Base-by-base conservation (phyloP, 129 eudicot genomes). In the Oenanthe sinensis region DNA sequence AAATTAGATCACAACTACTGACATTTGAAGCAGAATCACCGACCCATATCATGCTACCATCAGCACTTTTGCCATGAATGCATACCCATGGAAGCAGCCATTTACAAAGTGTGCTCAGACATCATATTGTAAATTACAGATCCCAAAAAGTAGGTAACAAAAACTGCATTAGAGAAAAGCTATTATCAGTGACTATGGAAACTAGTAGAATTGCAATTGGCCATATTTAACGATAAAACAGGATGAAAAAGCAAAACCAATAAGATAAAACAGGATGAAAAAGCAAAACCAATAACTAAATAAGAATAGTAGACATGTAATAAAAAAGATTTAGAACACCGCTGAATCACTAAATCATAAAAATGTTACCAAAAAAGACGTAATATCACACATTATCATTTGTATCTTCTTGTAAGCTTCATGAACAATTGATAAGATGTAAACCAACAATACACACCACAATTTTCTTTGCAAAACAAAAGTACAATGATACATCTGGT, bases 81-180 rank as follows among this genome's bases (percentile, higher is more conserved):
- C 83, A 83, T 71, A 83, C 84, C 77, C 71, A 76, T 49, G 70
- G 82, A 80, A 55, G 82, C 39, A 81, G 78, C 80, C 77, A 63
- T 24, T 85, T 78, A 72, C 76, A 81, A 78, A 78, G 47, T 77
- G 73, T 86, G 85, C 83, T 83, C 84, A 78, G 79, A 78, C 77
- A 72, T 72, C 73, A 49, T 71, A 69, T 26, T 12, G 46, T 55
- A 74, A 36, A 17, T 16, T 6, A 76, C 24, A 50, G 40, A 75
- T 71, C 43, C 79, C 69, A 71, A 39, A 77, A 46, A 50, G 24
- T 68, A 50, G 81, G 69, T 46, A 78, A 44, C 73, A 80, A 76
- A 50, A 69, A 47, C 55, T 47, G 81, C 79, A 80, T 74, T 60
- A 33, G 36, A 19, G 39, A 77, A 77, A 33, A 70, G 71, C 77